These are phyloP conservation scores for Eurotiales sp. DNA, from an alignment of 2,329 filamentous ascomycete genomes.

Conservation along the genomic window DNA sequence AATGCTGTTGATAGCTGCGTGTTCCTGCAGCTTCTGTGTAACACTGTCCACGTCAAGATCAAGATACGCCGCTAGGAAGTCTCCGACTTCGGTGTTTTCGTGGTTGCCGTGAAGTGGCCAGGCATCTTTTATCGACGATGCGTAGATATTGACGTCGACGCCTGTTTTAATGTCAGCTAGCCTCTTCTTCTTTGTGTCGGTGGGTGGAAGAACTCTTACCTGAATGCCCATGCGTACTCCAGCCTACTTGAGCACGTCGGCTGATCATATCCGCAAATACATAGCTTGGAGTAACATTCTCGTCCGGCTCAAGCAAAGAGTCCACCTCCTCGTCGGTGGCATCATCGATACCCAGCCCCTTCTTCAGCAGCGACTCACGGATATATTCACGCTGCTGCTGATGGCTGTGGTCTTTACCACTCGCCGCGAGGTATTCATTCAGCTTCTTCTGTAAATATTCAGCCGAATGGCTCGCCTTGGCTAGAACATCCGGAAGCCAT, in stretches of 20 bases:
- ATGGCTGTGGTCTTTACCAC: slow-evolving; percentile 33
- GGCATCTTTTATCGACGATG: slow-evolving; percentile 63
- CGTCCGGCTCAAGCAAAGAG: slow-evolving; percentile 55
- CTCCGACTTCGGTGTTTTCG: slow-evolving; percentile 89
- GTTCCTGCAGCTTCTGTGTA: slow-evolving; percentile 64
- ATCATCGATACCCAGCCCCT: slow-evolving; percentile 74
- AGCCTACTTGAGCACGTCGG: slow-evolving; percentile 81
- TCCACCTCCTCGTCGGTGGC: slow-evolving; percentile 67
- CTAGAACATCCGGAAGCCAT: slow-evolving; percentile 81
- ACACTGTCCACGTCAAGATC: slow-evolving; percentile 73
- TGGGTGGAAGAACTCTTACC: slow-evolving; percentile 34
- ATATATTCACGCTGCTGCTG: slow-evolving; percentile 60
- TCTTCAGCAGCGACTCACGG: slow-evolving; percentile 61
- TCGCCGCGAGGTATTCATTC: slow-evolving; percentile 52
- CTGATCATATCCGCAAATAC: slow-evolving; percentile 82
- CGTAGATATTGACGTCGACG: slow-evolving; percentile 96
- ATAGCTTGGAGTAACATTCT: slow-evolving; percentile 55
- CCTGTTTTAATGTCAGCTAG: slow-evolving; percentile 40
- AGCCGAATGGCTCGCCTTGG: slow-evolving; percentile 71
- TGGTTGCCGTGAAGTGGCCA: slow-evolving; percentile 74
- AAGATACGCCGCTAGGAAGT: slow-evolving; percentile 75
- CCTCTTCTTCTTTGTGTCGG: neutral
- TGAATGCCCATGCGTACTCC: slow-evolving; percentile 90
- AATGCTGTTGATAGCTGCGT: slow-evolving; percentile 24
- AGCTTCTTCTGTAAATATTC: slow-evolving; percentile 67